Percentiles rank a stretch among this genome's conserved stretches.
phyloP scores from a whole-genome alignment of 805 yeast genomes.

The Maudiozyma pseudohumilis region DNA sequence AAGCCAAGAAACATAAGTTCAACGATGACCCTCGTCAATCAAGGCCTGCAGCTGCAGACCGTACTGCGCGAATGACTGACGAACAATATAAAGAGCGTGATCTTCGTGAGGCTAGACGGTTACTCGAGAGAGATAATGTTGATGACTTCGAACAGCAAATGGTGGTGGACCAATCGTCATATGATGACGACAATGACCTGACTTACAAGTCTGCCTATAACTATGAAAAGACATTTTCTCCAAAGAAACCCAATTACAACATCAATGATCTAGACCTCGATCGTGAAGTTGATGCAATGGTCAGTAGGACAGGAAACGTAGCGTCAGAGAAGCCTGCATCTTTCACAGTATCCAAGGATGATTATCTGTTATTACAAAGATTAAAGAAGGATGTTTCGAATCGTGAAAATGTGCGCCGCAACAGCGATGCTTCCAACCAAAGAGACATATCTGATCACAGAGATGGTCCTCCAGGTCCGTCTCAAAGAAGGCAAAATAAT shows the following conservation, averaged over 20 bases:
- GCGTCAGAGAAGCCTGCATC: not conserved
- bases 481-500: not conserved
- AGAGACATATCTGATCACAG: no score
- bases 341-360: constrained; percentile 21
- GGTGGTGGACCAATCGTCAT: not conserved
- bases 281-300: not conserved
- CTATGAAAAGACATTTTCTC: constrained; percentile 24
- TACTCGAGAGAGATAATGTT: not conserved
- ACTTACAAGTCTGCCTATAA: constrained; percentile 25
- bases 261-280: constrained; percentile 7
- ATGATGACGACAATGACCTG: constrained; percentile 6
- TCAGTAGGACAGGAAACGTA: not conserved
- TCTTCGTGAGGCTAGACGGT: constrained; percentile 1
- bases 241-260: constrained; percentile 10
- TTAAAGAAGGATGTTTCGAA: constrained; percentile 7
- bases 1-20: not conserved
- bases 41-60: not conserved
- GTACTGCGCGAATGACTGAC: not conserved
- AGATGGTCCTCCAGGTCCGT: not conserved
- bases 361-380: constrained; percentile 19
- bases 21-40: not conserved
- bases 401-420: not conserved
- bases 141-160: not conserved
- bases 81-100: not conserved
- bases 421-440: no score